These are phyloP conservation scores for Fusarium sp. DNA, from an alignment of 2,329 filamentous ascomycete species.

Conservation along the genomic window DNA sequence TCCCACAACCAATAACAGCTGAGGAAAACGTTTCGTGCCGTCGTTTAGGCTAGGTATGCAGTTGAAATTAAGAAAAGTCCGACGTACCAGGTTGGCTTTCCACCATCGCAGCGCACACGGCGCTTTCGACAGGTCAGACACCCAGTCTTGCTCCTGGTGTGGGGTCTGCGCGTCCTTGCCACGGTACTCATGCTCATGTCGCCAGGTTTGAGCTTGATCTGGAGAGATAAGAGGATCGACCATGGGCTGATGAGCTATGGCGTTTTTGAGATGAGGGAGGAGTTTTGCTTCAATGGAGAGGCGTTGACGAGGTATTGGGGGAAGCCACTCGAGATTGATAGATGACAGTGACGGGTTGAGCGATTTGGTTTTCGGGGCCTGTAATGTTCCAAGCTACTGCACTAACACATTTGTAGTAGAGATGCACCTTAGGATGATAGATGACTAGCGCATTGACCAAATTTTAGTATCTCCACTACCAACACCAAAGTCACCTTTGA, in stretches of 20 bases:
- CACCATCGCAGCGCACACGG: constrained; percentile 42
- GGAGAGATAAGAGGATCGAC: neutral
- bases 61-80: neutral
- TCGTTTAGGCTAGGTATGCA: neutral
- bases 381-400: fast-evolving
- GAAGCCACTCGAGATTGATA: too few species aligned
- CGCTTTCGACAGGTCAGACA: constrained; percentile 43
- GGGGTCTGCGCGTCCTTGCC: constrained; percentile 33
- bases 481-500: neutral
- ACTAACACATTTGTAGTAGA: fast-evolving
- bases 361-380: neutral
- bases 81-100: constrained; percentile 39
- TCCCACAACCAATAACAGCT: neutral
- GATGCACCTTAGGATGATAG: fast-evolving
- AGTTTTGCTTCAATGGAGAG: neutral
- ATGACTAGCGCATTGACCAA: neutral
- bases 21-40: neutral
- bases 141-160: constrained; percentile 41
- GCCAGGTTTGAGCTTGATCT: neutral
- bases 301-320: neutral
- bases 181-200: constrained; percentile 13
- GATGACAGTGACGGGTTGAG: neutral
- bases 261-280: neutral
- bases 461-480: neutral
- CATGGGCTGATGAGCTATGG: neutral